phyloP scores from a whole-genome alignment of 371 early-diverging fungal species.

The Parasitella parasitica region DNA sequence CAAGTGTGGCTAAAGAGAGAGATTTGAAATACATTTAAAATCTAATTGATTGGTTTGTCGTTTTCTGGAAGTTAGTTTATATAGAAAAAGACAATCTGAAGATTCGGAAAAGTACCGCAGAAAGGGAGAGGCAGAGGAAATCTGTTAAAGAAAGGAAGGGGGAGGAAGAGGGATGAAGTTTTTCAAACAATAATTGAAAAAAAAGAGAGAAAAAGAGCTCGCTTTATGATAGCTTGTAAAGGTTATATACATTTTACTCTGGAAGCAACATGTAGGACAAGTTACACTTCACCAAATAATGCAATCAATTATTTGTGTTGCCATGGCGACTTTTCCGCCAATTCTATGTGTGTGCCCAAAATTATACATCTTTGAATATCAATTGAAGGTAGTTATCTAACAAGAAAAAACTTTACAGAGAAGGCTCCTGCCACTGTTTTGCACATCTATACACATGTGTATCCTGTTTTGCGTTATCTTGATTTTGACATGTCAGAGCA shows the following conservation, averaged over 20 bases:
- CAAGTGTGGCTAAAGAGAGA: conserved; percentile 26
- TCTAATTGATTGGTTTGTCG: neutral
- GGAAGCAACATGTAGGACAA: conserved; percentile 18
- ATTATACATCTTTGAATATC: neutral
- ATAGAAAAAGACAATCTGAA: neutral
- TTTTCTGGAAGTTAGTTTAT: neutral
- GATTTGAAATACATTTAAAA: conserved; percentile 22
- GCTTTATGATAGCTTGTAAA: neutral
- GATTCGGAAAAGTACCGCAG: neutral
- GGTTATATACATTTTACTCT: neutral
- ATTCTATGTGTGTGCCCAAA: conserved; percentile 14
- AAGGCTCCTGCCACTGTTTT: too few species aligned
- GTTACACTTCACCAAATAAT: conserved; percentile 1
- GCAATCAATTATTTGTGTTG: conserved; percentile 10
- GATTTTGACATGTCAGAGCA: neutral
- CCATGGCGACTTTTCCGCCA: conserved; percentile 15
- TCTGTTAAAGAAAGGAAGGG: conserved; percentile 14
- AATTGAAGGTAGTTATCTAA: neutral
- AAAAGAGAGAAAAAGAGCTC: conserved; percentile 6
- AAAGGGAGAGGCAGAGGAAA: neutral
- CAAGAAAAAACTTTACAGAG: neutral
- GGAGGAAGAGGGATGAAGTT: neutral
- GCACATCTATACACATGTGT: neutral
- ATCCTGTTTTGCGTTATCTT: neutral
- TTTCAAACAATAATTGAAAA: conserved; percentile 9